phyloP scores from a whole-genome alignment of 2,329 filamentous ascomycete species.

The Byssoonygena ceratinophila region DNA sequence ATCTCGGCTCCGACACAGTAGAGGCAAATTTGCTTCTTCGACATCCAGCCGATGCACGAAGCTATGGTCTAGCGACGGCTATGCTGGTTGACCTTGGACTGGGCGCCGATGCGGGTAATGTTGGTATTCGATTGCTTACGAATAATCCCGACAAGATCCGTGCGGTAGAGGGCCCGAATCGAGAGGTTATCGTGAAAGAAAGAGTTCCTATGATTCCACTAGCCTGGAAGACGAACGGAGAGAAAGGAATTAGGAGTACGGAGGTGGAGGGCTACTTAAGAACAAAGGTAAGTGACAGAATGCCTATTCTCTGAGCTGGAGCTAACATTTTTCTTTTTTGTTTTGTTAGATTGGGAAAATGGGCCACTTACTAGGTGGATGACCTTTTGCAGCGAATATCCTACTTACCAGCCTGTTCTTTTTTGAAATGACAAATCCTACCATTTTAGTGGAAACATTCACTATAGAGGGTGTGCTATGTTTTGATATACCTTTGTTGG shows the following conservation, averaged over 20 bases:
- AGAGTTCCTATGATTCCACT: constrained; percentile 90
- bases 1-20: constrained; percentile 93
- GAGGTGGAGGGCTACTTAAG: constrained; percentile 91
- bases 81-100: constrained; percentile 80
- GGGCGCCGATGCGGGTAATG: constrained; percentile 50
- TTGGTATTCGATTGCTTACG: constrained; percentile 64
- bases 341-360: constrained; percentile 66
- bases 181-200: constrained; percentile 79
- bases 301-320: neutral
- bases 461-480: too few species aligned
- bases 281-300: constrained; percentile 61
- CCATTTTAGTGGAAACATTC: too few species aligned
- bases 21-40: constrained; percentile 85
- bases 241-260: constrained; percentile 69
- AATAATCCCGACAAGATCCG: constrained; percentile 97
- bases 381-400: too few species aligned
- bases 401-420: neutral
- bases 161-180: constrained; percentile 81
- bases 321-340: constrained; percentile 4
- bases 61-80: constrained; percentile 90
- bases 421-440: neutral
- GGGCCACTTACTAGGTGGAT: constrained; percentile 58
- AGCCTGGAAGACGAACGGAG: constrained; percentile 71
- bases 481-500: neutral
- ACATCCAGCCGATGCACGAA: constrained; percentile 87